A percentile compares a stretch with the other conserved stretches of the same genome.
phyloP scores from a whole-genome alignment of 2,329 filamentous ascomycete species.

The Hypoxylon sp. region DNA sequence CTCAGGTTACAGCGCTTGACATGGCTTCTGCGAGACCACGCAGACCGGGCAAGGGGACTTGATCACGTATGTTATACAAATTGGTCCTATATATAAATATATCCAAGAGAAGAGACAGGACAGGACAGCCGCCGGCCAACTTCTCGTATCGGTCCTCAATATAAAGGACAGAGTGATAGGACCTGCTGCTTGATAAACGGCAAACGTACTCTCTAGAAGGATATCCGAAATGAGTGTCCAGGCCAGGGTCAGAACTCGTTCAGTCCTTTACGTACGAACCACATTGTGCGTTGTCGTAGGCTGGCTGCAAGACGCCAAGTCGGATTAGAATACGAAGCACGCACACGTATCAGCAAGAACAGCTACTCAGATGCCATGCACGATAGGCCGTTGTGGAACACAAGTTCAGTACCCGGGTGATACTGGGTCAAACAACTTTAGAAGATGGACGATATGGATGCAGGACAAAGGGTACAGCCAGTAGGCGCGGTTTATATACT shows the following conservation, averaged over 20 bases:
- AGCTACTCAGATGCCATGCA: slow-evolving; percentile 18
- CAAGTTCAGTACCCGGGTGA: slow-evolving; percentile 19
- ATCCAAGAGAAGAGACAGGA: neutral
- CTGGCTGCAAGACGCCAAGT: slow-evolving; percentile 30
- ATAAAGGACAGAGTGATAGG: neutral
- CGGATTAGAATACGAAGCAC: slow-evolving; percentile 32
- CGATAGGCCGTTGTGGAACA: slow-evolving; percentile 24
- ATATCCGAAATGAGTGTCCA: slow-evolving; percentile 18
- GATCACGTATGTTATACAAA: neutral
- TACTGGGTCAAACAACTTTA: slow-evolving; percentile 25
- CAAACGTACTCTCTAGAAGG: slow-evolving; percentile 1
- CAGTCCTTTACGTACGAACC: slow-evolving; percentile 19
- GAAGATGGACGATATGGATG: slow-evolving; percentile 25
- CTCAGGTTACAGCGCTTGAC: neutral
- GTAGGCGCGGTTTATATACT: slow-evolving; percentile 5
- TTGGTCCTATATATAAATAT: neutral
- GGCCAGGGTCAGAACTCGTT: slow-evolving; percentile 2
- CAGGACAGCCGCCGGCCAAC: neutral
- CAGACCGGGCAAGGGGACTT: neutral
- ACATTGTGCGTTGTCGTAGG: slow-evolving; percentile 25
- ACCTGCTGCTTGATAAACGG: neutral
- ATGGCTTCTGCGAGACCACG: neutral
- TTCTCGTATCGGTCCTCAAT: neutral
- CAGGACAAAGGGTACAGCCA: slow-evolving; percentile 28
- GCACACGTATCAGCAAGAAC: slow-evolving; percentile 23